Percentiles rank a stretch among this genome's conserved stretches.
phyloP scores from a whole-genome alignment of 805 yeast species.

The Yamadazyma olivae region DNA sequence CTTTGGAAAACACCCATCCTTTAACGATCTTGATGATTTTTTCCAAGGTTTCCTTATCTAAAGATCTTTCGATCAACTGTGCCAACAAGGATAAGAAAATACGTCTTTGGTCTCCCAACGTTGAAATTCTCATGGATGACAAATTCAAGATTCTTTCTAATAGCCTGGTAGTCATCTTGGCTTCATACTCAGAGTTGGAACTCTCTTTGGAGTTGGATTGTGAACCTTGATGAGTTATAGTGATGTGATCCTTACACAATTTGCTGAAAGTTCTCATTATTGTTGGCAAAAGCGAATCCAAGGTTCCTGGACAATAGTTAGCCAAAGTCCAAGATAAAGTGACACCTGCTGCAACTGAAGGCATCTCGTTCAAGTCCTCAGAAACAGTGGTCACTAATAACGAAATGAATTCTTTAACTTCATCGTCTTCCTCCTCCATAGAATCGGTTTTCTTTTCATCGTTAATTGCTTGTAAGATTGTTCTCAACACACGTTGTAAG shows the following conservation, averaged over 20 bases:
- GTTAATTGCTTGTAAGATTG: slow-evolving; percentile 65
- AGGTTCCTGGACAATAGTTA: slow-evolving; percentile 63
- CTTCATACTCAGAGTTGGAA: slow-evolving; percentile 59
- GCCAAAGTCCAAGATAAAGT: slow-evolving; percentile 81
- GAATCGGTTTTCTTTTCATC: slow-evolving; percentile 37
- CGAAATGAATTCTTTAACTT: slow-evolving; percentile 57
- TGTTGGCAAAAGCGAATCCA: slow-evolving; percentile 72
- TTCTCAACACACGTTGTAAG: slow-evolving; percentile 68
- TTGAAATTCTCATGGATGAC: slow-evolving; percentile 75
- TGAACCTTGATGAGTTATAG: slow-evolving; percentile 52
- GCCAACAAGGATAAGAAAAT: slow-evolving; percentile 83
- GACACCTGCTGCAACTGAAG: slow-evolving; percentile 84
- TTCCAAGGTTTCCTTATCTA: slow-evolving; percentile 69
- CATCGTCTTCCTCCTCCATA: slow-evolving; percentile 58
- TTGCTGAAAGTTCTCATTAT: slow-evolving; percentile 87
- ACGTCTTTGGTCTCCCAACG: slow-evolving; percentile 91
- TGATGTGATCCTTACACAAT: slow-evolving; percentile 81
- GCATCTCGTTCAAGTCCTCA: slow-evolving; percentile 72
- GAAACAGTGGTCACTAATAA: slow-evolving; percentile 66
- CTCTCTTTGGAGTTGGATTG: slow-evolving; percentile 30
- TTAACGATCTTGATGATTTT: slow-evolving; percentile 77
- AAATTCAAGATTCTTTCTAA: slow-evolving; percentile 74
- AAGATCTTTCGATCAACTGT: slow-evolving; percentile 84
- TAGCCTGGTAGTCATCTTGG: slow-evolving; percentile 72
- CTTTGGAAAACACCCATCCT: slow-evolving; percentile 83